phyloP scores from a whole-genome alignment of 306 rosid genomes.

The Alnus rubra region DNA sequence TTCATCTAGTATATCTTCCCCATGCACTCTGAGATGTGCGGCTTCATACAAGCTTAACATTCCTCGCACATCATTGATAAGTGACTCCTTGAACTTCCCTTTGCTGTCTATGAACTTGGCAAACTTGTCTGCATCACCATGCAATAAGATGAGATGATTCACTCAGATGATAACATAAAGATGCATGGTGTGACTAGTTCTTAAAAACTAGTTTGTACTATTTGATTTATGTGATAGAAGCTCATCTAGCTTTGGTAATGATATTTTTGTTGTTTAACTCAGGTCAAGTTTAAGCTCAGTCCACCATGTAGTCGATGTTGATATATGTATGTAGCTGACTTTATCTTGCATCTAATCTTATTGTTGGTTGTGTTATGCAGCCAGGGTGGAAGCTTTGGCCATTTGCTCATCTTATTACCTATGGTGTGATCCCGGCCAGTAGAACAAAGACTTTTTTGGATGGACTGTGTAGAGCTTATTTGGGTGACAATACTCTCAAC shows the following conservation, averaged over 20 bases:
- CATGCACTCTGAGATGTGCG: too few relatives aligned
- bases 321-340: neutral
- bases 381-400: constrained; percentile 99
- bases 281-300: neutral
- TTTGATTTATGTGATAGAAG: neutral
- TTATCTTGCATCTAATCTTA: constrained; percentile 27
- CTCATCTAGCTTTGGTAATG: neutral
- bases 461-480: constrained; percentile 83
- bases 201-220: too few relatives aligned
- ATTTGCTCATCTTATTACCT: constrained; percentile 91
- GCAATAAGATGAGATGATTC: constrained; percentile 7
- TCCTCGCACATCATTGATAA: too few relatives aligned
- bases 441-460: constrained; percentile 95
- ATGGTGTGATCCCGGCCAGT: constrained; percentile 94
- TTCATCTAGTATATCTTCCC: too few relatives aligned
- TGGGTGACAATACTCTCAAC: constrained; percentile 99
- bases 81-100: too few relatives aligned
- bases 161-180: too few relatives aligned
- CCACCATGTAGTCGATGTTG: neutral
- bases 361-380: constrained; percentile 43
- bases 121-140: too few relatives aligned
- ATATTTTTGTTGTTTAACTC: neutral
- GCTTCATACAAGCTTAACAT: too few relatives aligned
- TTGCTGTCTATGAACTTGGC: too few relatives aligned
- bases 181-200: too few relatives aligned